phyloP scores from a whole-genome alignment of 1,284 basidiomycete genomes.

The Pseudozyma sp. region DNA sequence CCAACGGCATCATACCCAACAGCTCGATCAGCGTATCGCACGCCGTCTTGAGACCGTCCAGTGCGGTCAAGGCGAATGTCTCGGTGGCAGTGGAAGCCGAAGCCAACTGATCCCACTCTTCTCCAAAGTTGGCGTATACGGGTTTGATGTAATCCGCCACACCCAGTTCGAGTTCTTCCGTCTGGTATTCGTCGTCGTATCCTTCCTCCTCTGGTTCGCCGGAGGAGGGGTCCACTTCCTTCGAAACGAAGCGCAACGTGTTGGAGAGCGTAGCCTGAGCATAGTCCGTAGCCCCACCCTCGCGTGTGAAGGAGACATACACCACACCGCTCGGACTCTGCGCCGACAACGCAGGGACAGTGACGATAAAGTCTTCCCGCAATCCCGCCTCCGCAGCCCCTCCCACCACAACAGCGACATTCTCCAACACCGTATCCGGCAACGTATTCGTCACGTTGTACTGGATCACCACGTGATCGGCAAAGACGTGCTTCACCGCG shows the following conservation, averaged over 20 bases:
- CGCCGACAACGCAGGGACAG: constrained; percentile 75
- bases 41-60: constrained; percentile 87
- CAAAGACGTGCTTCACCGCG: constrained; percentile 96
- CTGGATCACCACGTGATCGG: constrained; percentile 87
- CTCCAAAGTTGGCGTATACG: constrained; percentile 87
- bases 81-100: constrained; percentile 75
- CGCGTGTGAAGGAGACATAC: constrained; percentile 93
- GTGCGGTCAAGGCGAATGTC: constrained; percentile 91
- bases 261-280: constrained; percentile 87
- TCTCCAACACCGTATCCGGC: constrained; percentile 94
- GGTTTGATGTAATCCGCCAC: constrained; percentile 93
- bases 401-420: constrained; percentile 83
- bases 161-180: constrained; percentile 93
- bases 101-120: constrained; percentile 93
- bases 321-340: constrained; percentile 81
- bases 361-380: constrained; percentile 95
- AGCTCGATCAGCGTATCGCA: constrained; percentile 93
- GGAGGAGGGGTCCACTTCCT: constrained; percentile 96
- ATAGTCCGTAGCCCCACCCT: constrained; percentile 78
- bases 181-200: constrained; percentile 97
- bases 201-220: constrained; percentile 97
- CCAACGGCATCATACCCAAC: constrained; percentile 94
- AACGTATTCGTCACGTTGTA: constrained; percentile 99
- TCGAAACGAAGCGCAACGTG: constrained; percentile 94
- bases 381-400: constrained; percentile 84